phyloP scores from a whole-genome alignment of 139 green algal genomes.

The Picochlorum sp. region DNA sequence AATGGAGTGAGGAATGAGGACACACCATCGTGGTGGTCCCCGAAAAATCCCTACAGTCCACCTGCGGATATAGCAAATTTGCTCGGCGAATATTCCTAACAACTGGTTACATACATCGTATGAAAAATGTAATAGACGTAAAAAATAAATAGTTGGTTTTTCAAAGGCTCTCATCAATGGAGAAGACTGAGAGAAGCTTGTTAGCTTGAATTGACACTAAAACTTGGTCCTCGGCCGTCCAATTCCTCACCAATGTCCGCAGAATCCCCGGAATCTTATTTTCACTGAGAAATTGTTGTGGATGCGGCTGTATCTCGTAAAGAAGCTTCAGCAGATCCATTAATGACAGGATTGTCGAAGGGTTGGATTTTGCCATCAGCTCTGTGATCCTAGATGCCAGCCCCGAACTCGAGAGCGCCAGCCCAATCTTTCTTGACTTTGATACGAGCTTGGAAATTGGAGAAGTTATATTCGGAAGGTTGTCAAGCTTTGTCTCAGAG shows the following conservation, averaged over 20 bases:
- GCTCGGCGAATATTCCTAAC: constrained; percentile 10
- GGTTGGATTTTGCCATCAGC: constrained; percentile 27
- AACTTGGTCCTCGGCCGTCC: constrained; percentile 17
- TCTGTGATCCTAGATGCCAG: constrained; percentile 30
- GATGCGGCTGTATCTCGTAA: constrained; percentile 65
- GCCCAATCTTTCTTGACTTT: constrained; percentile 24
- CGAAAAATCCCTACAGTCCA: constrained; percentile 39
- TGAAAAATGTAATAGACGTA: no score
- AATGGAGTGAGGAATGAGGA: background rate
- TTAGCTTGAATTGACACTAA: constrained; percentile 47
- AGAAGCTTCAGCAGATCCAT: constrained; percentile 52
- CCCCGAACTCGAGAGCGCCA: constrained; percentile 19
- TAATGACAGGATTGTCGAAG: constrained; percentile 22
- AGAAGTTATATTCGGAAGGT: constrained; percentile 25
- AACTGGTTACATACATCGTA: background rate
- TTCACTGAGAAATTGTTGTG: constrained; percentile 69
- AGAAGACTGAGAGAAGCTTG: constrained; percentile 36
- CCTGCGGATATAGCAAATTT: constrained; percentile 38
- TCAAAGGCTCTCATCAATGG: no score
- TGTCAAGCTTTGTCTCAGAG: constrained; percentile 19
- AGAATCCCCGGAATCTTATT: constrained; percentile 44
- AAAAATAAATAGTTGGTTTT: no score
- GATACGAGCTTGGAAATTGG: constrained; percentile 29
- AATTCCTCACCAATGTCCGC: constrained; percentile 16
- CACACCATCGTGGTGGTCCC: constrained; percentile 21